phyloP scores from a whole-genome alignment of 129 eudicot species.

The Flaveria trinervia region DNA sequence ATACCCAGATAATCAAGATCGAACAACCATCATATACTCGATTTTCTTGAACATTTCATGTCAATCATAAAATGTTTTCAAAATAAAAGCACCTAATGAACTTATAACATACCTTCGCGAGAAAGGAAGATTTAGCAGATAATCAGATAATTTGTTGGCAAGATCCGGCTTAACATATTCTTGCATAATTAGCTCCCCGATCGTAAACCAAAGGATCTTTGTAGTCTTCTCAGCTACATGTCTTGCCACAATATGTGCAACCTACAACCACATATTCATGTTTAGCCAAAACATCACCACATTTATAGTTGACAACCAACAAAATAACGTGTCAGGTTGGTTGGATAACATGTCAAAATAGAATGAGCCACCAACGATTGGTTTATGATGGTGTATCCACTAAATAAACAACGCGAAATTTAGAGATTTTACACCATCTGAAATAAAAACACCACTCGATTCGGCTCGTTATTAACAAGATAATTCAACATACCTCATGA shows the following conservation, averaged over 20 bases:
- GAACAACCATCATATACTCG: background rate
- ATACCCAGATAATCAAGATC: background rate
- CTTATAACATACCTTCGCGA: conserved; percentile 60
- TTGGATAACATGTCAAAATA: too few species aligned
- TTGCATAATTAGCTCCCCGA: conserved; percentile 52
- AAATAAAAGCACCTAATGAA: background rate
- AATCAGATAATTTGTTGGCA: conserved; percentile 62
- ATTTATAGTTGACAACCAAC: too few species aligned
- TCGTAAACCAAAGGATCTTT: conserved; percentile 66
- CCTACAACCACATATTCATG: conserved; percentile 46
- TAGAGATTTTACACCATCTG: too few species aligned
- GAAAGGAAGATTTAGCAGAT: conserved; percentile 70
- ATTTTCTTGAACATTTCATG: background rate
- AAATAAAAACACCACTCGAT: too few species aligned
- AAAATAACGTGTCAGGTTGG: too few species aligned
- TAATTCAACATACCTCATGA: conserved; percentile 62
- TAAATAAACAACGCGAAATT: too few species aligned
- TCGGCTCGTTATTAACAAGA: too few species aligned
- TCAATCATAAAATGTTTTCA: too few species aligned
- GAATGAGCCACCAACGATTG: too few species aligned
- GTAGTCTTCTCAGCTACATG: conserved; percentile 80
- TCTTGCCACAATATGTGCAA: conserved; percentile 89
- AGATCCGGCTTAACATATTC: conserved; percentile 67
- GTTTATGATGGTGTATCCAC: too few species aligned
- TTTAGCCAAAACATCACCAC: background rate